Evolutionary conservation across 768 basidiomycete genomes (phyloP), one percentile per base, ranked within the genome.

Genomic region (Boletus reticuloceps): DNA sequence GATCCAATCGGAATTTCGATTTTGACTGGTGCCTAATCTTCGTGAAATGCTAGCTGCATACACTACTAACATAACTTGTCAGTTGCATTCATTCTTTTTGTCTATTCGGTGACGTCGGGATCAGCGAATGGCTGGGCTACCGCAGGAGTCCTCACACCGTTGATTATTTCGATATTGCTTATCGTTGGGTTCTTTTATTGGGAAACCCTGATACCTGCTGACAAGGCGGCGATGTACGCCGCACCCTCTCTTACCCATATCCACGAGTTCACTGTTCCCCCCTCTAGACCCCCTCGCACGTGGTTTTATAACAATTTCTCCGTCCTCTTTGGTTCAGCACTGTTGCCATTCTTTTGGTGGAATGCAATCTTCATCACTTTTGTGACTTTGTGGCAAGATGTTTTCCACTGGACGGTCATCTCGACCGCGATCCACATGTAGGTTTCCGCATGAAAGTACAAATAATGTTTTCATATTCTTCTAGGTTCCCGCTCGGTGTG

Each of bases 121-220:
- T 75, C 83, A 8, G 72, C 73, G 17, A 66, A 64, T 47, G 81
- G 83, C 20, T 85, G 84, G 84, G 64, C 62, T 6, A 64, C 73
- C 1, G 73, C 79, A 6, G 57, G 65, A 17, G 79, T 83, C 52
- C 64, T 84, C 47, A 71, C 67, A 5, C 76, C 79, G 0, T 67
- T 85, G 38, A 63, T 81, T 11, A 59, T 83, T 34, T 77, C 82
- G 6, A 62, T 80, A 54, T 34, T 75, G 10, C 56, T 79, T 12
- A 61, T 69, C 37, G 58, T 67, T 27, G 65, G 50, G 1, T 85
- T 85, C 71, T 80, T 85, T 67, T 68, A 74, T 48, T 83, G 77
- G 75, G 82, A 84, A 58, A 66, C 74, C 10, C 42, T 59, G 1
- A 63, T 81, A 14, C 77, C 75, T 3, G 58, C 61, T 16, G 66